Percentiles rank a stretch among this genome's conserved stretches.
phyloP scores from a whole-genome alignment of 306 rosid genomes.

The Quercus agrifolia region DNA sequence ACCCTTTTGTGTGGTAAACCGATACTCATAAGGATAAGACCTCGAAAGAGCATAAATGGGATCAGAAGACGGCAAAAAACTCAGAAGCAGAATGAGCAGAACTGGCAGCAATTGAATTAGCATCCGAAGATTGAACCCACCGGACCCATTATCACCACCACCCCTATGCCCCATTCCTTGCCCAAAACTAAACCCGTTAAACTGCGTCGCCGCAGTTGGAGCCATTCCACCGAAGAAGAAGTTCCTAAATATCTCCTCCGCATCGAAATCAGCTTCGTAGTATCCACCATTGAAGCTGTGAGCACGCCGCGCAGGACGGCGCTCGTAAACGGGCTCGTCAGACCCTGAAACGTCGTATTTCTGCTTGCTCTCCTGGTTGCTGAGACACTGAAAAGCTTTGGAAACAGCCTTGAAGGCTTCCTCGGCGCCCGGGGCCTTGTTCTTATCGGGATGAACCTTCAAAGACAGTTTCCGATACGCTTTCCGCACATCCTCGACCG shows the following conservation, averaged over 20 bases:
- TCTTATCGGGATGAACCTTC: constrained; percentile 97
- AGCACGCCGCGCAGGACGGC: constrained; percentile 42
- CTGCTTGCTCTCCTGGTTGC: constrained; percentile 60
- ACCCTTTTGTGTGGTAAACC: constrained; percentile 57
- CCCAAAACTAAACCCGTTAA: constrained; percentile 79
- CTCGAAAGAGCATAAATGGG: constrained; percentile 60
- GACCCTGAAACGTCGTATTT: constrained; percentile 75
- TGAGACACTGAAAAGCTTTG: constrained; percentile 89
- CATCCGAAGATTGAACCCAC: constrained; percentile 57
- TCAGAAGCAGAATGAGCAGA: constrained; percentile 57
- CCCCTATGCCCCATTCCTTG: constrained; percentile 58
- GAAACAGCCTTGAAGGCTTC: constrained; percentile 90
- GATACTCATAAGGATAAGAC: constrained; percentile 64
- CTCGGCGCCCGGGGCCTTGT: constrained; percentile 85
- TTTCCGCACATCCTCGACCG: constrained; percentile 77
- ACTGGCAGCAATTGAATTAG: constrained; percentile 76
- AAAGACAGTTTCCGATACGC: constrained; percentile 79
- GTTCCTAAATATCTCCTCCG: constrained; percentile 86
- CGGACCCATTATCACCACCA: constrained; percentile 53
- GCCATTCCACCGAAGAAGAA: constrained; percentile 96
- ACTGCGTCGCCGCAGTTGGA: constrained; percentile 54
- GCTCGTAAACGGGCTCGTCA: constrained; percentile 66
- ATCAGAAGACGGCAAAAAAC: constrained; percentile 79
- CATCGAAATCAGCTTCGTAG: constrained; percentile 77
- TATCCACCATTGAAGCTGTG: constrained; percentile 54